Base-by-base conservation (phyloP, 2,329 filamentous ascomycete species). In the Gremmenia infestans region DNA sequence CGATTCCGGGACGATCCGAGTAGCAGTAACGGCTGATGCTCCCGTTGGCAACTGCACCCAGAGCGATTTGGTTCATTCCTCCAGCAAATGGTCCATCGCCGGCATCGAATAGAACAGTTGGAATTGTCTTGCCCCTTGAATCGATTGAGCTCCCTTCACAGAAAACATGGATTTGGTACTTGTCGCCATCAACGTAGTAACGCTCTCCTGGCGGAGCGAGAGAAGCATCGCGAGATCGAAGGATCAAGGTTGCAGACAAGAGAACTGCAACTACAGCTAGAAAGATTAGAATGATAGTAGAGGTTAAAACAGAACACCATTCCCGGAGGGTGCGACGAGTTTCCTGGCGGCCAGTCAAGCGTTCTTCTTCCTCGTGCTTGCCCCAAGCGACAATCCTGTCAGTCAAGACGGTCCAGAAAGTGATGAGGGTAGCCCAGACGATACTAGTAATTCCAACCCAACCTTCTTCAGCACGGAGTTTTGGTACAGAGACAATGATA, bases 11-110 rank as follows among this genome's bases (percentile, higher is more conserved):
- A 22, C 94, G 87, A 70, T 99, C 94, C 70, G 90, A 92, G 72
- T 96, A 97, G 78, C 94, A 99, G 75, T 96, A 97, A 57, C 93
- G 85, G 54, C 79, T 77, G 65, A 99, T 94, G 47, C 87, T 89
- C 40, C 90, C 89, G 65, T 94, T 94, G 61, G 83, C 78, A 61
- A 91, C 77, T 1, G 88, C 85, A 54, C 85, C 79, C 57, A 91
- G 83, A 11, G 91, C 89, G 74, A 96, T 90, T 53, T 86, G 81
- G 74, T 91, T 88, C 54, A 99, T 79, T 6, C 87, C 84, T 64
- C 88, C 77, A 70, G 96, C 91, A 15, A 91, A 86, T 0, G 93
- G 86, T 22, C 81, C 76, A 66, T 95, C 89, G 17, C 90, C 92
- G 2, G 85, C 90, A 70, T 97, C 93, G 3, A 97, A 78, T 11